Base-by-base conservation (phyloP, 768 basidiomycete genomes). In the Boletus vermiculosoides region DNA sequence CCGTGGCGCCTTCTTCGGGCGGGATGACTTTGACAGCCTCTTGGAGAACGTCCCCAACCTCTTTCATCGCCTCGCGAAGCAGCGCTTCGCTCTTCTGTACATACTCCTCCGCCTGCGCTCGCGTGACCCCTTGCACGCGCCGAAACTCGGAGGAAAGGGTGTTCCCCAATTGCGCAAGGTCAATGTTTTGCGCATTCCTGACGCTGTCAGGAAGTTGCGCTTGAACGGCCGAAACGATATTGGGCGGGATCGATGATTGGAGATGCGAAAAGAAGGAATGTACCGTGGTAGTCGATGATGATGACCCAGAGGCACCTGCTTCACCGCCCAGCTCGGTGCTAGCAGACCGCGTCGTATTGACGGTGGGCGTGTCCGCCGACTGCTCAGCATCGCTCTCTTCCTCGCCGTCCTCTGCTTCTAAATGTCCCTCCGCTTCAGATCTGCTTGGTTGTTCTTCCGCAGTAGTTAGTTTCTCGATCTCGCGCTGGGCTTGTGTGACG, bases 21-120 rank as follows among this genome's bases (percentile, higher is more conserved):
- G 94, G 95, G 15, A 98, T 78, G 50, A 97, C 88, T 71, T 94
- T 95, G 64, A 98, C 92, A 12, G 92, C 93, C 49, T 98, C 94
- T 51, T 81, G 85, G 11, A 95, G 75, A 16, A 88, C 86, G 60
- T 90, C 93, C 55, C 90, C 82, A 8, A 90, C 89, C 65, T 92
- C 91, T 64, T 84, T 87, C 64, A 91, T 80, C 2, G 85, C 89
- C 56, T 86, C 87, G 40, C 82, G 77, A 31, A 88, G 69, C 34
- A 87, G 66, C 9, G 70, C 78, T 61, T 88, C 87, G 68, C 86
- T 87, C 76, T 85, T 88, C 64, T 87, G 84, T 31, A 88, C 82
- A 67, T 93, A 93, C 63, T 90, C 92, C 69, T 92, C 93, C 7
- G 91, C 91, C 59, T 88, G 88, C 5, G 84, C 76, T n/a, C 79